phyloP scores from a whole-genome alignment of 495 filamentous ascomycete species.

The Penicillium canescens region DNA sequence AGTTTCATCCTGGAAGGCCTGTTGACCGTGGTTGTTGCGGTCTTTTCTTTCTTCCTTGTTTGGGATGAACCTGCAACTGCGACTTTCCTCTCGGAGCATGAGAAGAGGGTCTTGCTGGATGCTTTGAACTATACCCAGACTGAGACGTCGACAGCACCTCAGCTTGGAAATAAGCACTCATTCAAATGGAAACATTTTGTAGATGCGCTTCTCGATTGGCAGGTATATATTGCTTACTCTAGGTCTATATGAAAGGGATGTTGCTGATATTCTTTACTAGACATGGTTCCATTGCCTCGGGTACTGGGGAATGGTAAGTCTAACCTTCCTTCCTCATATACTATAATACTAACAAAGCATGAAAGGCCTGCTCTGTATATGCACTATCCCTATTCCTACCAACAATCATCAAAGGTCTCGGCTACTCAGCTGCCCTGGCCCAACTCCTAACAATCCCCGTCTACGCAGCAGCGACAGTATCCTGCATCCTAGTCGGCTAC shows the following conservation, averaged over 20 bases:
- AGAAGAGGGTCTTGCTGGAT: slow-evolving; percentile 1
- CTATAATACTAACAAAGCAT: neutral
- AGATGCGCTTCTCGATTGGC: slow-evolving; percentile 5
- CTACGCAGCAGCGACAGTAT: slow-evolving; percentile 9
- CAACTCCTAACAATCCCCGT: slow-evolving; percentile 14
- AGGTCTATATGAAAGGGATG: no score
- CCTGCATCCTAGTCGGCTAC: slow-evolving; percentile 9
- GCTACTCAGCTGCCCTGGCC: slow-evolving; percentile 7
- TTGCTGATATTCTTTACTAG: neutral
- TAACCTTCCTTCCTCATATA: neutral
- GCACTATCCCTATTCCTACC: slow-evolving; percentile 11
- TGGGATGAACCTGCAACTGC: slow-evolving; percentile 13
- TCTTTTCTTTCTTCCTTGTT: slow-evolving; percentile 1
- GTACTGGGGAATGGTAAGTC: slow-evolving; percentile 12
- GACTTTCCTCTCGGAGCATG: slow-evolving; percentile 5
- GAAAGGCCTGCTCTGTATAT: slow-evolving; percentile 7
- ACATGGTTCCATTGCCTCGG: slow-evolving; percentile 5
- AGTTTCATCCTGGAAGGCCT: slow-evolving; percentile 13
- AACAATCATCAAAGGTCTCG: slow-evolving; percentile 10
- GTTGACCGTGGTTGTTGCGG: slow-evolving; percentile 7
- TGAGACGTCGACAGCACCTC: neutral
- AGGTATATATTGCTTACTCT: neutral
- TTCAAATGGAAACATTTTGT: slow-evolving; percentile 8
- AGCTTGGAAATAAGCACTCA: slow-evolving; percentile 3
- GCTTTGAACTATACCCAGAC: slow-evolving; percentile 1